A percentile compares a stretch with the other conserved stretches of the same genome.
These are phyloP conservation scores for Dictyostelium purpureum DNA, from an alignment of 78 protist species.

Conservation along the genomic window DNA sequence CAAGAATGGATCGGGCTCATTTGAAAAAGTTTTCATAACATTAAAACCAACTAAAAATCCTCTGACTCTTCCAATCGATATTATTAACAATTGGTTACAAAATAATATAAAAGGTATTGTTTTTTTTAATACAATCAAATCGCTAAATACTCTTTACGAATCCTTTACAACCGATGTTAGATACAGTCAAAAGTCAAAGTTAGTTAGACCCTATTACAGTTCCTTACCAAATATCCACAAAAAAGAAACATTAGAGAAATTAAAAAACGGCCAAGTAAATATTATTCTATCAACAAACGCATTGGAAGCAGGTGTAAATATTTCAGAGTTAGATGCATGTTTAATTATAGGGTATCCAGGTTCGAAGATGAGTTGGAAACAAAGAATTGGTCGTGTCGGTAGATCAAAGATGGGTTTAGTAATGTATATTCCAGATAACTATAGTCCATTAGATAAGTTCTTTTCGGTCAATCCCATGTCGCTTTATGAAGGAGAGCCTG, in stretches of 20 bases:
- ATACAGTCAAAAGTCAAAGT: neutral
- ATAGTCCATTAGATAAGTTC: conserved; percentile 44
- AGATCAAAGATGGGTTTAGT: conserved; percentile 54
- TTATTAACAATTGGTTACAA: conserved; percentile 40
- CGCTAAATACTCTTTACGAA: conserved; percentile 10
- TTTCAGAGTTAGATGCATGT: conserved; percentile 81
- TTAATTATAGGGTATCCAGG: conserved; percentile 77
- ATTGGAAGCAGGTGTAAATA: conserved; percentile 84
- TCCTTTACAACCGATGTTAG: neutral
- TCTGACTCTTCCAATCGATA: neutral
- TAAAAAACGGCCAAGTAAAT: conserved; percentile 44
- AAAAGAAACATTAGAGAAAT: conserved; percentile 37
- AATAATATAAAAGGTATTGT: conserved; percentile 44
- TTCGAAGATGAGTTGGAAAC: conserved; percentile 70
- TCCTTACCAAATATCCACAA: neutral
- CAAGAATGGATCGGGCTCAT: conserved; percentile 50
- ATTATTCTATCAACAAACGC: conserved; percentile 78
- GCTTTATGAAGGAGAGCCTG: conserved; percentile 31
- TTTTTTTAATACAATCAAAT: conserved; percentile 60
- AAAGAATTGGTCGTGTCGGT: conserved; percentile 65
- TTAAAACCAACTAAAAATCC: conserved; percentile 12
- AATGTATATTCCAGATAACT: conserved; percentile 8
- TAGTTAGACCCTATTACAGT: conserved; percentile 58
- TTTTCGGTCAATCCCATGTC: conserved; percentile 14
- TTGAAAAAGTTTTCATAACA: conserved; percentile 19